Conservation (phyloP, 352 stramenopile genomes). For the Globisporangium paddicum region DNA sequence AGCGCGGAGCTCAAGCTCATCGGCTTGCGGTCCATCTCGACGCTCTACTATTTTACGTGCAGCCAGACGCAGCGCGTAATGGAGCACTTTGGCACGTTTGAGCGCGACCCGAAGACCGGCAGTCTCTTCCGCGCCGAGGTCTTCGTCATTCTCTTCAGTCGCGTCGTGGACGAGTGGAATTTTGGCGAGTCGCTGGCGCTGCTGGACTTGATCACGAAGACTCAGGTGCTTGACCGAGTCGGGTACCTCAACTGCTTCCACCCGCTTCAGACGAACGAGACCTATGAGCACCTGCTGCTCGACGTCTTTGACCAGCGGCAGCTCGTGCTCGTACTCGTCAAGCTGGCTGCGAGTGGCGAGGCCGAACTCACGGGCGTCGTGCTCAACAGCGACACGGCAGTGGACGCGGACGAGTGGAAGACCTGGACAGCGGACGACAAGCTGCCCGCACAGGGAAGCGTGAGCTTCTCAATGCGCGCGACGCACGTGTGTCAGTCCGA, state of each 20-base stretch:
- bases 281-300: conserved; percentile 43
- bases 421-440: conserved; percentile 53
- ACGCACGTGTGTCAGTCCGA: conserved; percentile 38
- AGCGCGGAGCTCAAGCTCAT: conserved; percentile 60
- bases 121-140: conserved; percentile 59
- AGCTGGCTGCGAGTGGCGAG: conserved; percentile 37
- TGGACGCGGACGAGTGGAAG: conserved; percentile 51
- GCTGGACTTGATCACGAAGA: conserved; percentile 58
- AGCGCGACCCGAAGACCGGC: conserved; percentile 46
- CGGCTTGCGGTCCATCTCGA: conserved; percentile 63
- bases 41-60: conserved; percentile 66
- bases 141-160: conserved; percentile 62
- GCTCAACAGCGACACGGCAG: conserved; percentile 33
- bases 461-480: conserved; percentile 47
- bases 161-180: conserved; percentile 70
- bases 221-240: conserved; percentile 57
- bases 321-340: conserved; percentile 47
- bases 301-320: conserved; percentile 51
- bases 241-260: conserved; percentile 63
- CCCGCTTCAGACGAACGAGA: conserved; percentile 48
- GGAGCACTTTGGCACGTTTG: conserved; percentile 76
- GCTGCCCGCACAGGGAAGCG: conserved; percentile 29
- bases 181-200: conserved; percentile 59
- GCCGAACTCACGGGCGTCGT: conserved; percentile 41
- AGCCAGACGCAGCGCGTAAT: conserved; percentile 67